A percentile compares a stretch with the other conserved stretches of the same genome.
Conservation (phyloP, 1,139 yeast genomes). For the Saccharomyces hybrid region DNA sequence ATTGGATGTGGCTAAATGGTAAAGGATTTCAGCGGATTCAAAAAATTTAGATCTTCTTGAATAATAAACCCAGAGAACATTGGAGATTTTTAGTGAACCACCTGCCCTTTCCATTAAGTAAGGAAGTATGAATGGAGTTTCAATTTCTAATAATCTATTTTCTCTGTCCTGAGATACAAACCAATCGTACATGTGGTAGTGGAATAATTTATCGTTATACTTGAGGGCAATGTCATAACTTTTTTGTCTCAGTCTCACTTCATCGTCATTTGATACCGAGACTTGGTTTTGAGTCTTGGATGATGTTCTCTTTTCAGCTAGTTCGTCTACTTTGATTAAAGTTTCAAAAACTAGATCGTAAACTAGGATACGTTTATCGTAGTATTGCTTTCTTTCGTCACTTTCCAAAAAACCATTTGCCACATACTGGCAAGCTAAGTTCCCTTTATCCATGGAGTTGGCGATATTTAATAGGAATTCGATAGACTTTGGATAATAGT, state of each 20-base stretch:
- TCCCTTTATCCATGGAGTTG: conserved; percentile 54
- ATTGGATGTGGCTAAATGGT: conserved; percentile 64
- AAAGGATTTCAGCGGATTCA: conserved; percentile 77
- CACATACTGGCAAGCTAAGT: conserved; percentile 47
- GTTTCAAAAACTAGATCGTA: conserved; percentile 71
- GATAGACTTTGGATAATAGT: conserved; percentile 79
- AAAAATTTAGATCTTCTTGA: conserved; percentile 74
- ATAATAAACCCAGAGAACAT: conserved; percentile 80
- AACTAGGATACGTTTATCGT: conserved; percentile 46
- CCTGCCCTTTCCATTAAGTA: conserved; percentile 70
- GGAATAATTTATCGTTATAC: conserved; percentile 75
- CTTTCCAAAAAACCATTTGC: conserved; percentile 42
- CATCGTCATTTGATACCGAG: conserved; percentile 34
- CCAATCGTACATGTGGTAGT: conserved; percentile 91
- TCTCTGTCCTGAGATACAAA: conserved; percentile 69
- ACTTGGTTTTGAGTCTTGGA: conserved; percentile 7
- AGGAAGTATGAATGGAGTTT: conserved; percentile 71
- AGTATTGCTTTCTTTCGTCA: conserved; percentile 42
- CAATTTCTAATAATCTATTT: conserved; percentile 68
- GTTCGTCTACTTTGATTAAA: conserved; percentile 61
- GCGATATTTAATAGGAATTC: conserved; percentile 77
- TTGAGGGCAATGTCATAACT: conserved; percentile 70
- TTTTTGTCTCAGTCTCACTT: conserved; percentile 55
- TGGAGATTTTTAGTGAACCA: conserved; percentile 64
- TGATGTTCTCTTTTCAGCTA: conserved; percentile 38